These are phyloP conservation scores for Aureobasidium melanogenum DNA, from an alignment of 2,329 filamentous ascomycete species.

Conservation along the genomic window DNA sequence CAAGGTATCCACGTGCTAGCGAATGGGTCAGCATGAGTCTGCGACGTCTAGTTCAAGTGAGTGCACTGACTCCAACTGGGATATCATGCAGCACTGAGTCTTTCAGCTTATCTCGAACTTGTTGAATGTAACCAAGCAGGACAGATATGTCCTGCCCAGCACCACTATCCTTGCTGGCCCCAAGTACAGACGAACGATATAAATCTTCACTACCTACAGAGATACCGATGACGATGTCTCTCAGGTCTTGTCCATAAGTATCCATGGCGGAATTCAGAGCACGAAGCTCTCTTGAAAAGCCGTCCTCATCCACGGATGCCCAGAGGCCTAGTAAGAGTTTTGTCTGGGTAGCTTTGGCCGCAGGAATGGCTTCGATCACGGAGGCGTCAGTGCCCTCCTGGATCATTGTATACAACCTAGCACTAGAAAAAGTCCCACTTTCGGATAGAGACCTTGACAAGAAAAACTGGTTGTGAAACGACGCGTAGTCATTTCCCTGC, in stretches of 20 bases:
- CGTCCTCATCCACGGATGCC: constrained; percentile 57
- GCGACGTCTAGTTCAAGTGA: too few species aligned
- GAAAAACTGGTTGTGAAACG: constrained; percentile 61
- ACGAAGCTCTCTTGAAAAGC: constrained; percentile 62
- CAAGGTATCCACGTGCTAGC: neutral
- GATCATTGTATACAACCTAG: constrained; percentile 39
- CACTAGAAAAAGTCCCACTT: constrained; percentile 50
- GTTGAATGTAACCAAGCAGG: neutral
- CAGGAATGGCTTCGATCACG: neutral
- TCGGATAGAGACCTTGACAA: constrained; percentile 55
- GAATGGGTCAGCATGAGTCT: neutral
- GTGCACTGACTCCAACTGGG: neutral
- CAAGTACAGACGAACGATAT: constrained; percentile 23
- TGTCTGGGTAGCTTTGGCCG: neutral
- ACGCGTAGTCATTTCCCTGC: neutral
- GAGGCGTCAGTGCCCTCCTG: neutral
- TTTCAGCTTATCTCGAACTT: neutral
- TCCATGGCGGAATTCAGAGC: constrained; percentile 61
- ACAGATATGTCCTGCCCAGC: neutral
- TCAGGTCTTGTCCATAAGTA: constrained; percentile 49
- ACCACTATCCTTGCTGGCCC: neutral
- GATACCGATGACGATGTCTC: constrained; percentile 64
- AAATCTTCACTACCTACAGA: constrained; percentile 78
- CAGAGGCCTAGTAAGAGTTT: constrained; percentile 69
- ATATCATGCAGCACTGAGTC: neutral